These are phyloP conservation scores for Fusarium marasasianum DNA, from an alignment of 2,329 filamentous ascomycete species.

Conservation along the genomic window DNA sequence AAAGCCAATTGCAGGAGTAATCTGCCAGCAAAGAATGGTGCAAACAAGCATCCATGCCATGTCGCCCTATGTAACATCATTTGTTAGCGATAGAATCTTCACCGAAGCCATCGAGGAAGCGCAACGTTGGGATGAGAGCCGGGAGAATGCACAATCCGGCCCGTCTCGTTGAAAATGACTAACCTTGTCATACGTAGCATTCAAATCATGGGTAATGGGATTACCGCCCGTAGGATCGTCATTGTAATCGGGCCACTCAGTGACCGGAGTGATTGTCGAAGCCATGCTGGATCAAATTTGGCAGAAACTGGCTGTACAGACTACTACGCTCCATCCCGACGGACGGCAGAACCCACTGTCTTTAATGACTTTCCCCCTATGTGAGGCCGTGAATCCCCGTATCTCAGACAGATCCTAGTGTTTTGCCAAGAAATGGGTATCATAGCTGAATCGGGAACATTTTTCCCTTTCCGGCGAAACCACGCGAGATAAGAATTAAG, in stretches of 20 bases:
- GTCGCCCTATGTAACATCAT: constrained; percentile 47
- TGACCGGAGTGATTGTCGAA: constrained; percentile 36
- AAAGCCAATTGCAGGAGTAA: constrained; percentile 53
- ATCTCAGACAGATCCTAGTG: constrained; percentile 1
- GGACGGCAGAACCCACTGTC: neutral
- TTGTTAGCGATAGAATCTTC: neutral
- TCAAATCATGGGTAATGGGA: constrained; percentile 55
- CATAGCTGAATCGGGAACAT: neutral
- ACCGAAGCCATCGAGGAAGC: rapidly evolving
- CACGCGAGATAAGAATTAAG: constrained; percentile 24
- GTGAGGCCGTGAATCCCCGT: neutral
- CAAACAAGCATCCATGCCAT: constrained; percentile 54
- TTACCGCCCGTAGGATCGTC: constrained; percentile 53
- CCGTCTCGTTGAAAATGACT: rapidly evolving
- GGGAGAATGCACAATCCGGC: neutral
- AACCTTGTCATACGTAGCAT: constrained; percentile 55
- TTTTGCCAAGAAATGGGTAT: constrained; percentile 17
- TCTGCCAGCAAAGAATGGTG: constrained; percentile 51
- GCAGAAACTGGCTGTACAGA: neutral
- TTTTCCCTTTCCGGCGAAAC: constrained; percentile 19
- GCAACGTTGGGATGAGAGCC: neutral
- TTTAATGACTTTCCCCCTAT: neutral
- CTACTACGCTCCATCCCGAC: neutral
- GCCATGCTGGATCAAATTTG: constrained; percentile 1
- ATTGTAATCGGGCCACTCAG: constrained; percentile 55